Evolutionary conservation across 306 rosid species (phyloP).

Genomic region (Inga oerstediana): DNA sequence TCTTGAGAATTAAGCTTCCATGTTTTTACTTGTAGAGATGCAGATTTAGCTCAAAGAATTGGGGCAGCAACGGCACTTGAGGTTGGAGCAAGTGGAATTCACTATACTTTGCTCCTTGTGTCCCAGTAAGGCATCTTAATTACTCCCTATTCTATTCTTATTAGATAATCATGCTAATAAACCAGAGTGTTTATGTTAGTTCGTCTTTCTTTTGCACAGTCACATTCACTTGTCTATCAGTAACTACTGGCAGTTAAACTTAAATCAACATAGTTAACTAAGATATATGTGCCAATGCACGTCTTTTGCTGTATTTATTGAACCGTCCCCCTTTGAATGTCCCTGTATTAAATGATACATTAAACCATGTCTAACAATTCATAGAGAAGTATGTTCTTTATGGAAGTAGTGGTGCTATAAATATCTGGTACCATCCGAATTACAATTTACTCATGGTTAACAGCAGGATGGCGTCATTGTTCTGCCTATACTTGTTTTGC

Average conservation of each 20-base stretch:
- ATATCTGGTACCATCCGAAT: conserved; percentile 5
- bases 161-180: neutral
- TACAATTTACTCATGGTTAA: neutral
- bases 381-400: neutral
- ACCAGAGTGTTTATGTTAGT: too few species aligned
- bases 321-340: neutral
- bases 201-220: neutral
- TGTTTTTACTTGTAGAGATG: neutral
- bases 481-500: too few species aligned
- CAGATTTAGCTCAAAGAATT: too few species aligned
- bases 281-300: neutral
- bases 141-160: neutral
- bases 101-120: too few species aligned
- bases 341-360: neutral
- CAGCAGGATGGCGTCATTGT: neutral
- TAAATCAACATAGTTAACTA: conserved; percentile 12
- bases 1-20: neutral
- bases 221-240: neutral
- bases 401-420: neutral
- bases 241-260: neutral
- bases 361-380: conserved; percentile 23
- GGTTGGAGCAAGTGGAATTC: too few species aligned
- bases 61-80: neutral
- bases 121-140: too few species aligned
- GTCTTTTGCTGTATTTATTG: neutral